Conservation (phyloP, 2,329 filamentous ascomycete species). For the Tolypocladium inflatum region DNA sequence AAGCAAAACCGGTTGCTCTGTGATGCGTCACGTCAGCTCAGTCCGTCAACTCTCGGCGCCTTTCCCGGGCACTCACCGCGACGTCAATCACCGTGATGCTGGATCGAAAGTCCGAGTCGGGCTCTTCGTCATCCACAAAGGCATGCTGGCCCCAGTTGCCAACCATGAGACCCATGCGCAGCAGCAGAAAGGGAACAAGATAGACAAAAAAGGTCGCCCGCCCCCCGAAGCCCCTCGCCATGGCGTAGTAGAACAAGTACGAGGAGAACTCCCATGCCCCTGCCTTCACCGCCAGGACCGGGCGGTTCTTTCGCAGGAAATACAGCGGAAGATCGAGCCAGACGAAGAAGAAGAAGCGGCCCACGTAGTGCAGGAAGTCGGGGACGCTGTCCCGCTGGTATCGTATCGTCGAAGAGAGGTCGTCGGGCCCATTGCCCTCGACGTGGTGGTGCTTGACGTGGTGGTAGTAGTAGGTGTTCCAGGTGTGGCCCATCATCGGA, state of each 20-base stretch:
- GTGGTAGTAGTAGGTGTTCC: slow-evolving; percentile 79
- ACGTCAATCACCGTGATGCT: slow-evolving; percentile 76
- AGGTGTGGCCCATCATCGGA: slow-evolving; percentile 73
- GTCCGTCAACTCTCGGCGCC: too few species aligned
- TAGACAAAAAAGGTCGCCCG: slow-evolving; percentile 55
- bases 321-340: slow-evolving; percentile 71
- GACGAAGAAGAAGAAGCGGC: slow-evolving; percentile 62
- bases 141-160: slow-evolving; percentile 83
- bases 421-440: slow-evolving; percentile 68
- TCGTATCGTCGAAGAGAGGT: slow-evolving; percentile 65
- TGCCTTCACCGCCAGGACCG: slow-evolving; percentile 41
- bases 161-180: slow-evolving; percentile 66
- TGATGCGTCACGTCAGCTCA: background rate
- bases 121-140: slow-evolving; percentile 65
- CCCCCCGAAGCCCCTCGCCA: slow-evolving; percentile 40
- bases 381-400: slow-evolving; percentile 62
- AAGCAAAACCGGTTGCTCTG: slow-evolving; percentile 75
- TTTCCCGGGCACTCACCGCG: slow-evolving; percentile 41
- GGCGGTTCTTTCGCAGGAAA: slow-evolving; percentile 56
- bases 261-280: slow-evolving; percentile 52
- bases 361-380: slow-evolving; percentile 63
- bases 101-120: slow-evolving; percentile 67
- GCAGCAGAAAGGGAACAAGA: slow-evolving; percentile 53
- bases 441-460: slow-evolving; percentile 83
- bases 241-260: slow-evolving; percentile 39